Evolutionary conservation across 306 rosid genomes (phyloP), one percentile per base, ranked within the genome.

Genomic region (Sindora glabra): DNA sequence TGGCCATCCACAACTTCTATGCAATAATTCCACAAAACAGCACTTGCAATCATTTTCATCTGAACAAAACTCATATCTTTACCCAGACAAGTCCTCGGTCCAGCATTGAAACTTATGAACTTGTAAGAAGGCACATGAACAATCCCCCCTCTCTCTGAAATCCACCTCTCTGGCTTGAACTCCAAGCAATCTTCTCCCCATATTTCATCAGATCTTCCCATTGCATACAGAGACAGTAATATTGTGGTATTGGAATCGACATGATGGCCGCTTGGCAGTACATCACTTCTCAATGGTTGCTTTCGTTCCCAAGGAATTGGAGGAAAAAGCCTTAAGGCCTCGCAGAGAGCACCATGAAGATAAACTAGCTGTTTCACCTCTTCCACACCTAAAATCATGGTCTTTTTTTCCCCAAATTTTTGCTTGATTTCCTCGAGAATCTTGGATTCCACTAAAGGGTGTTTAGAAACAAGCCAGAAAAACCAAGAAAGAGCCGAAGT

Each of bases 161-260:
- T n/a, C n/a, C n/a, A n/a, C n/a, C n/a, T n/a, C n/a, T n/a, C n/a
- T n/a, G n/a, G n/a, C n/a, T n/a, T n/a, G n/a, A 82, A 82, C 21
- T 85, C 94, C 18, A 48, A 10, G 34, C 74, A 73, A 54, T 85
- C 89, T 27, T 65, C 3, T 4, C 86, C 92, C 89, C 89, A 82
- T 19, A 74, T 56, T 1, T 45, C 56, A 59, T 71, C 78, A 68
- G 40, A 33, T 49, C 94, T 81, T 8, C 94, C 94, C 77, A 79
- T 72, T 26, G 86, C 12, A 44, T 82, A 85, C 7, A 69, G 16
- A 1, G 61, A 59, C 25, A 74, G 9, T 15, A 79, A 13, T 10
- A 85, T 44, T 8, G 0, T 62, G 8, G 48, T 45, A 1, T 55
- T 48, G 0, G 50, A 14, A 9, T 26, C 26, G 9, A 82, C 48